Percentiles rank a stretch among this genome's conserved stretches.
Evolutionary conservation across 2,329 filamentous ascomycete genomes (phyloP).

Genomic region (Monilinia fructicola): DNA sequence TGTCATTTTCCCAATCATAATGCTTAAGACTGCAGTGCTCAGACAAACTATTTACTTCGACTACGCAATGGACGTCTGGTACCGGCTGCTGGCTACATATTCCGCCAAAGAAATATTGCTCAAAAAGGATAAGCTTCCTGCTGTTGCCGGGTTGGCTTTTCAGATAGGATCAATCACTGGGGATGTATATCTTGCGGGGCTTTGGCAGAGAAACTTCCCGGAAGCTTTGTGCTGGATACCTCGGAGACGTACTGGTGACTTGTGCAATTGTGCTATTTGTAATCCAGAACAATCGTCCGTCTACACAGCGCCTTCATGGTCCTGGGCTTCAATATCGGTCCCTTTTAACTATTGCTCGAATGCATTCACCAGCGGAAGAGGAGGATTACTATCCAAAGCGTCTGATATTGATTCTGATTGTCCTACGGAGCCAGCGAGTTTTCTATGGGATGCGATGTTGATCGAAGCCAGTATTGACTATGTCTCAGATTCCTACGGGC

Average conservation of each 20-base stretch:
- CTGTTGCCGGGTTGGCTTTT: background rate
- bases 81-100: background rate
- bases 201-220: slow-evolving; percentile 1
- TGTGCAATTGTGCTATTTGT: background rate
- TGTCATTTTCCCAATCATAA: background rate
- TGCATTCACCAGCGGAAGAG: background rate
- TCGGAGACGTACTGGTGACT: background rate
- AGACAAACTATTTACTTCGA: background rate
- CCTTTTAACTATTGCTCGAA: background rate
- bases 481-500: background rate
- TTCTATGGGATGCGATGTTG: background rate
- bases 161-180: background rate
- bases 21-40: background rate
- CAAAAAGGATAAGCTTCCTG: slow-evolving; percentile 9
- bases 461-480: background rate
- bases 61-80: background rate
- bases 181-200: background rate
- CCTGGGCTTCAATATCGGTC: background rate
- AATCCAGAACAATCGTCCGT: background rate
- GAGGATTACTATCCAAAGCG: background rate
- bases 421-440: background rate
- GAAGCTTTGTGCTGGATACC: background rate
- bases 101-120: background rate
- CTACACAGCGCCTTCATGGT: background rate
- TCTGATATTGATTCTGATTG: background rate